Evolutionary conservation across 2,329 filamentous ascomycete species (phyloP).

Genomic region (Emmonsiellopsis sp.): DNA sequence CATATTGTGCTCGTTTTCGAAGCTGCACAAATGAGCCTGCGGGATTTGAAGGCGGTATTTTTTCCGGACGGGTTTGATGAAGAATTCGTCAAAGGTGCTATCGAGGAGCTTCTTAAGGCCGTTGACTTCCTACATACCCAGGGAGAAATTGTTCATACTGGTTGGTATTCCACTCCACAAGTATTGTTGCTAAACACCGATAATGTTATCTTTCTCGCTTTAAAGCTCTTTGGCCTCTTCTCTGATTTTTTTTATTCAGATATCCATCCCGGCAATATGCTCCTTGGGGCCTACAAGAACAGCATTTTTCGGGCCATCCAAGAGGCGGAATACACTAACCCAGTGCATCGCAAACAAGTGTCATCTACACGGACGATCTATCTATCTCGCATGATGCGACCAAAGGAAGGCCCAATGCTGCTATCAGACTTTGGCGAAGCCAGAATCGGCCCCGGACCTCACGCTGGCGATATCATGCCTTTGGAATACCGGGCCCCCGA

Average conservation of each 20-base stretch:
- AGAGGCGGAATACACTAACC: conserved; percentile 19
- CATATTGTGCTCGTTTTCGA: conserved; percentile 24
- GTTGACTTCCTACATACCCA: conserved; percentile 24
- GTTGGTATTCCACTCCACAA: conserved; percentile 9
- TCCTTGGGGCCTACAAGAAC: conserved; percentile 21
- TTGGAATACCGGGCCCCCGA: conserved; percentile 24
- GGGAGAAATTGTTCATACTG: conserved; percentile 21
- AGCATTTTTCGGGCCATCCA: conserved; percentile 20
- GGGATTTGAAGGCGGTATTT: conserved; percentile 16
- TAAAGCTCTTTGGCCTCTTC: not conserved
- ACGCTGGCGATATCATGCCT: conserved; percentile 21
- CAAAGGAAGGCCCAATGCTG: conserved; percentile 19
- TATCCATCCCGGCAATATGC: conserved; percentile 25
- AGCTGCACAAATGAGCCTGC: conserved; percentile 20
- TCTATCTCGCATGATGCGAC: conserved; percentile 18
- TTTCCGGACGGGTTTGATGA: conserved; percentile 13
- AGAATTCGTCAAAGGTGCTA: conserved; percentile 15
- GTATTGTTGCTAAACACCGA: too few species aligned
- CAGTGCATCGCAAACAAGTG: conserved; percentile 30
- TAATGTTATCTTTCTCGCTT: too few species aligned
- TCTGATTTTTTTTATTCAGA: conserved; percentile 15
- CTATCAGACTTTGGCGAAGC: conserved; percentile 26
- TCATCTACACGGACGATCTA: conserved; percentile 24
- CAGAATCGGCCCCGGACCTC: conserved; percentile 18
- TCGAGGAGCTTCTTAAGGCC: conserved; percentile 19